A percentile compares a stretch with the other conserved stretches of the same genome.
phyloP scores from a whole-genome alignment of 2,329 filamentous ascomycete genomes.

The Penicillium hordei region DNA sequence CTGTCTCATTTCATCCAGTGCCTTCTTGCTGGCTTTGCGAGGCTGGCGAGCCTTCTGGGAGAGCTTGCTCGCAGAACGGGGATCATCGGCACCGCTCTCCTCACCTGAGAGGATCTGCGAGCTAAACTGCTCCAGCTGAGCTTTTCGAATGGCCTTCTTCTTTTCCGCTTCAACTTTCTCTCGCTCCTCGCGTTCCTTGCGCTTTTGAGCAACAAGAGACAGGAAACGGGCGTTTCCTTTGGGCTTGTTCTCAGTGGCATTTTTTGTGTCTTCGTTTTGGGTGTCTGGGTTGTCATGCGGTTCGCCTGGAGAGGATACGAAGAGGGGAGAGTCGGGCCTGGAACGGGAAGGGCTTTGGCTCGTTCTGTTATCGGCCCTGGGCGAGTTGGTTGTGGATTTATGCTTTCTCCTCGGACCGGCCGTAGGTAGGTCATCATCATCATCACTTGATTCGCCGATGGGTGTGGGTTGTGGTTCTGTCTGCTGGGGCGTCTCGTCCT shows the following conservation, averaged over 20 bases:
- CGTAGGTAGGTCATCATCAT: slow-evolving; percentile 37
- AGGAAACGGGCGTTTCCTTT: slow-evolving; percentile 61
- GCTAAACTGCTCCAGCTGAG: slow-evolving; percentile 35
- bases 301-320: slow-evolving; percentile 42
- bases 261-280: slow-evolving; percentile 27
- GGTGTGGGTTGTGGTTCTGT: slow-evolving; percentile 10
- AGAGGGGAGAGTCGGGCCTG: slow-evolving; percentile 44
- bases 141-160: slow-evolving; percentile 38
- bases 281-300: slow-evolving; percentile 22
- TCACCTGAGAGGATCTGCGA: slow-evolving; percentile 49
- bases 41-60: slow-evolving; percentile 67
- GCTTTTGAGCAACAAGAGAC: slow-evolving; percentile 71
- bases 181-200: slow-evolving; percentile 66
- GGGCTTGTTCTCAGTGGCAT: slow-evolving; percentile 25
- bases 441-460: slow-evolving; percentile 20
- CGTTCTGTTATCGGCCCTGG: slow-evolving; percentile 28
- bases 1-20: slow-evolving; percentile 88
- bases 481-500: slow-evolving; percentile 13
- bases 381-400: slow-evolving; percentile 28
- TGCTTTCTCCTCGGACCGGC: slow-evolving; percentile 31
- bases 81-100: slow-evolving; percentile 59
- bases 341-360: slow-evolving; percentile 24
- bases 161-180: slow-evolving; percentile 57
- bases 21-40: slow-evolving; percentile 90
- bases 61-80: slow-evolving; percentile 65